These are phyloP conservation scores for Dentipellis fragilis DNA, from an alignment of 768 basidiomycete species.

Conservation along the genomic window DNA sequence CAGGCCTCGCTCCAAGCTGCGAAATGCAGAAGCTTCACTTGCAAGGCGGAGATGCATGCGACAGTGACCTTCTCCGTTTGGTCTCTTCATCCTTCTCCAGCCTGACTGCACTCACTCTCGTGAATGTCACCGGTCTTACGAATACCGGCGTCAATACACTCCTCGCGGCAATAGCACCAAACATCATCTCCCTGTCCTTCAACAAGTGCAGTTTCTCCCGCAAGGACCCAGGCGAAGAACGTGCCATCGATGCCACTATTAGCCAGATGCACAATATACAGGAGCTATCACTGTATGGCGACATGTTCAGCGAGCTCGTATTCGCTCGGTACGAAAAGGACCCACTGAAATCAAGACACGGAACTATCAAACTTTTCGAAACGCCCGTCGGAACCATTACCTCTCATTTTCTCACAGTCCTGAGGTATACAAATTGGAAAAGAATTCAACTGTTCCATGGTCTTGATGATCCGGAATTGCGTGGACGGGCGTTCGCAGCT, in stretches of 20 bases:
- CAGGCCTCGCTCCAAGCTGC: not conserved
- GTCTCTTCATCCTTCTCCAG: not conserved
- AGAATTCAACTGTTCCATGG: not conserved
- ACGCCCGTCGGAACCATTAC: not conserved
- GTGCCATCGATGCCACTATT: not conserved
- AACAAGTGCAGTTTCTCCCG: not conserved
- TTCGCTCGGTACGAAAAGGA: not conserved
- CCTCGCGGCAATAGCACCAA: not conserved
- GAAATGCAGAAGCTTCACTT: not conserved
- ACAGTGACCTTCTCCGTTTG: not conserved
- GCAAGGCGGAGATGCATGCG: not conserved
- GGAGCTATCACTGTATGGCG: not conserved
- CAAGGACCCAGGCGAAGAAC: not conserved
- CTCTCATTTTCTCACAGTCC: not conserved
- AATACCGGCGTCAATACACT: not conserved
- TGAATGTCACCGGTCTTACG: not conserved
- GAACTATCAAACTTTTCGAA: not conserved
- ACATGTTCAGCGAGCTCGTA: not conserved
- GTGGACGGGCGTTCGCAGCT: not conserved
- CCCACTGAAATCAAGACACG: not conserved
- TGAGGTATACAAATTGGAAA: not conserved
- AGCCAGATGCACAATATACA: not conserved
- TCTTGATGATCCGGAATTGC: not conserved
- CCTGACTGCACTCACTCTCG: not conserved
- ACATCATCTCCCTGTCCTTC: not conserved